These are phyloP conservation scores for Stagonosporopsis cucurbitacearum DNA, from an alignment of 2,329 filamentous ascomycete genomes.

Conservation along the genomic window DNA sequence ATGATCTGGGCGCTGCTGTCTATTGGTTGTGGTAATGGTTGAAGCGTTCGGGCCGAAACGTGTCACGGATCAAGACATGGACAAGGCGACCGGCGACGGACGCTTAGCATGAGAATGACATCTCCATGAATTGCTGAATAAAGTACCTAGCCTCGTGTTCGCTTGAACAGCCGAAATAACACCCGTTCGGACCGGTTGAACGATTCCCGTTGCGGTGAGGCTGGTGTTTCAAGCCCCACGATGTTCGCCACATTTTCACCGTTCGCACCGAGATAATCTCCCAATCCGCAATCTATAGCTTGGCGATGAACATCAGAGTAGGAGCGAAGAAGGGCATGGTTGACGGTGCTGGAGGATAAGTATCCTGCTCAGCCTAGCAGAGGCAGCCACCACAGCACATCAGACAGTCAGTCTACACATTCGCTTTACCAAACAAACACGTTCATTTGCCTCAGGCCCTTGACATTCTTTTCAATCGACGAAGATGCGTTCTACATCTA, in stretches of 20 bases:
- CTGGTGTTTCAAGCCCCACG: conserved; percentile 18
- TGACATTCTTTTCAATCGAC: conserved; percentile 4
- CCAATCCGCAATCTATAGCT: not conserved
- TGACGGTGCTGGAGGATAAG: not conserved
- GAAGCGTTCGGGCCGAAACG: conserved; percentile 6
- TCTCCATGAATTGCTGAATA: not conserved
- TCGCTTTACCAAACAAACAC: not conserved
- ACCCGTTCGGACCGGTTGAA: conserved; percentile 12
- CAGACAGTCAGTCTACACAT: not conserved
- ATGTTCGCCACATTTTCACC: conserved; percentile 21
- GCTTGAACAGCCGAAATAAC: conserved; percentile 17
- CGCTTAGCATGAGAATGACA: not conserved
- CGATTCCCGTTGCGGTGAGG: conserved; percentile 2
- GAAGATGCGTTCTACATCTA: conserved; percentile 31
- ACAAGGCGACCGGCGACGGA: not conserved
- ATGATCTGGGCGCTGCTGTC: not conserved
- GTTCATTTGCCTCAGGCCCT: not conserved
- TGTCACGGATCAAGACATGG: conserved; percentile 9
- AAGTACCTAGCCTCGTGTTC: conserved; percentile 2
- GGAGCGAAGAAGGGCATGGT: not conserved
- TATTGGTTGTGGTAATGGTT: conserved; percentile 3
- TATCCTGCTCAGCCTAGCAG: conserved; percentile 7
- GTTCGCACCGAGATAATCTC: conserved; percentile 12
- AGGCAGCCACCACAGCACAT: not conserved
- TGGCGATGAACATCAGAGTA: not conserved